phyloP scores from a whole-genome alignment of 2,329 filamentous ascomycete genomes.

The Fusarium ambrosium region DNA sequence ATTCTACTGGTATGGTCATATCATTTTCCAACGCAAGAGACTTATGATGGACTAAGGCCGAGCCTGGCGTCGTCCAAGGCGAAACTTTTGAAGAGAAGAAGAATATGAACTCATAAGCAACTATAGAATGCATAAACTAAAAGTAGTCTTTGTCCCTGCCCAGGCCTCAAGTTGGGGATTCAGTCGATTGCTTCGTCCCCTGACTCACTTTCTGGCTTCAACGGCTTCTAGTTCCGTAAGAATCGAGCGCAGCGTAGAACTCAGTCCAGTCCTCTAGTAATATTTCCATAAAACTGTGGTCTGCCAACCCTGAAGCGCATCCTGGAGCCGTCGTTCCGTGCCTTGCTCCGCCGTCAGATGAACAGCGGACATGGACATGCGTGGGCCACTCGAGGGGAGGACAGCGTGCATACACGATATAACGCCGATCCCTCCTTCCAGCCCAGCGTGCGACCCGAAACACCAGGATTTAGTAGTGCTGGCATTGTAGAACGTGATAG shows the following conservation, averaged over 20 bases:
- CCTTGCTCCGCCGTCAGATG: neutral
- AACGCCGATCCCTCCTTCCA: no score
- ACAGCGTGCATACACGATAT: no score
- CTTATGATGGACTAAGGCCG: neutral
- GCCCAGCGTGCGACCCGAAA: no score
- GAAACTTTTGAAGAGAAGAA: neutral
- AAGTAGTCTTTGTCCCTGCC: neutral
- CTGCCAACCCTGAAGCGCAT: neutral
- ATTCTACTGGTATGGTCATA: neutral
- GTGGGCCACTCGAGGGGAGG: neutral
- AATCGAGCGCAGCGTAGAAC: neutral
- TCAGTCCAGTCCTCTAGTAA: neutral
- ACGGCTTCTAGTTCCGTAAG: neutral
- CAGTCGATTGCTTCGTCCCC: neutral
- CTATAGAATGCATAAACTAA: neutral
- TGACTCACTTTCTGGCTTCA: neutral
- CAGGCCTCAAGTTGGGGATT: neutral
- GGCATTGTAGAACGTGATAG: no score
- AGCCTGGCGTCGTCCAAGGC: neutral
- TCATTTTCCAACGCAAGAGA: neutral
- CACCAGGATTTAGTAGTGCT: no score
- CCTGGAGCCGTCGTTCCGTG: neutral
- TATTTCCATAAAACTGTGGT: neutral
- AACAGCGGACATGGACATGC: neutral
- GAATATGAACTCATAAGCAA: neutral